These are phyloP conservation scores for Cryptococcus deneoformans DNA, from an alignment of 1,284 basidiomycete genomes.

Conservation along the genomic window DNA sequence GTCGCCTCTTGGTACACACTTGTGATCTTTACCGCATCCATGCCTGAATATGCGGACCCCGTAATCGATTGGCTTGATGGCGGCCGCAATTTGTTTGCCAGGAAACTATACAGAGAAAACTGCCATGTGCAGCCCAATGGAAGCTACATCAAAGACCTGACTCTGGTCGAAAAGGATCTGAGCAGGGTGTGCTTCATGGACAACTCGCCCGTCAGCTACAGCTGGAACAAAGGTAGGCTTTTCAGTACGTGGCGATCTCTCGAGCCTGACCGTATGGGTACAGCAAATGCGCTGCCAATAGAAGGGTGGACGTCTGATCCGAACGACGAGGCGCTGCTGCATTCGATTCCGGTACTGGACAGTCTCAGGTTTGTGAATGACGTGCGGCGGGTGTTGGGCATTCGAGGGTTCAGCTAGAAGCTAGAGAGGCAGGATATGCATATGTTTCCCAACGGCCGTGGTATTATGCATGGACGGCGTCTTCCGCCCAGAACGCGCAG, in stretches of 20 bases:
- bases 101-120: slow-evolving; percentile 88
- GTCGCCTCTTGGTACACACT: slow-evolving; percentile 98
- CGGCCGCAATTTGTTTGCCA: slow-evolving; percentile 82
- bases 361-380: slow-evolving; percentile 93
- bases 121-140: slow-evolving; percentile 89
- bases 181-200: slow-evolving; percentile 90
- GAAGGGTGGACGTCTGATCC: slow-evolving; percentile 99
- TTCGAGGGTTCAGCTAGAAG: slow-evolving; percentile 51
- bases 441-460: too few relatives aligned
- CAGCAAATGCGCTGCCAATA: slow-evolving; percentile 97
- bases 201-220: slow-evolving; percentile 93
- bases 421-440: too few relatives aligned
- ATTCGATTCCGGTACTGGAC: slow-evolving; percentile 92
- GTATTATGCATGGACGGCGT: too few relatives aligned
- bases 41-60: slow-evolving; percentile 99
- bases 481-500: too few relatives aligned
- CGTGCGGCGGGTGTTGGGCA: slow-evolving; percentile 86
- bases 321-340: slow-evolving; percentile 91
- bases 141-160: slow-evolving; percentile 90
- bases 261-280: background rate
- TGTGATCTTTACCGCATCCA: slow-evolving; percentile 97
- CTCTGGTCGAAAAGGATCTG: slow-evolving; percentile 83
- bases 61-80: slow-evolving; percentile 99
- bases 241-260: background rate
- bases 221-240: slow-evolving; percentile 79